Evolutionary conservation across 768 basidiomycete species (phyloP).

Genomic region (Grammothele lineata): DNA sequence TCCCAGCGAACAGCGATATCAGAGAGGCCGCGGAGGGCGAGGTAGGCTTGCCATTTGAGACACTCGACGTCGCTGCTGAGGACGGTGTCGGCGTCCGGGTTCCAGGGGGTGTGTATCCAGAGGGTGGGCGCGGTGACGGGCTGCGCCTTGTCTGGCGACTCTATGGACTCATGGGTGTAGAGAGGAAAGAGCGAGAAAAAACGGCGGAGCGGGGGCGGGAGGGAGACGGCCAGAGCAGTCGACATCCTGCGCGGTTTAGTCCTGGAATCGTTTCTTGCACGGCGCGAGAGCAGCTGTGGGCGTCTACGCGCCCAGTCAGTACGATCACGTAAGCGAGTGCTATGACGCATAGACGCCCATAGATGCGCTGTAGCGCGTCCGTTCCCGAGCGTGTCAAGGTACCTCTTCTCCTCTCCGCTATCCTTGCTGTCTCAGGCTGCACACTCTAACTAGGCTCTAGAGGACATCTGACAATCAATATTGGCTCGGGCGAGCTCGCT

Average conservation of each 20-base stretch:
- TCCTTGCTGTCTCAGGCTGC: no score
- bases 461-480: no score
- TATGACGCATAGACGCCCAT: slow-evolving; percentile 11
- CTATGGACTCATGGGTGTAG: slow-evolving; percentile 39
- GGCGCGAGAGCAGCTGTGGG: no score
- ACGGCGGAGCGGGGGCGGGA: slow-evolving; percentile 38
- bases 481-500: no score
- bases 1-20: slow-evolving; percentile 60
- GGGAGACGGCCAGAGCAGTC: slow-evolving; percentile 14
- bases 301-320: background rate
- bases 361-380: slow-evolving; percentile 13
- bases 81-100: slow-evolving; percentile 23
- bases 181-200: slow-evolving; percentile 63
- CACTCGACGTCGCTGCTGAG: slow-evolving; percentile 81
- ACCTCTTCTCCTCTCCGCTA: no score
- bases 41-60: slow-evolving; percentile 86
- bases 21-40: slow-evolving; percentile 59
- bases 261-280: no score
- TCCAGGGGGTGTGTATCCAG: slow-evolving; percentile 58
- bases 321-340: no score
- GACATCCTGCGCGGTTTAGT: slow-evolving; percentile 4
- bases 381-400: background rate
- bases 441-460: no score
- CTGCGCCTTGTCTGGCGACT: slow-evolving; percentile 29
- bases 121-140: slow-evolving; percentile 42